phyloP scores from a whole-genome alignment of 2,329 filamentous ascomycete species.

The Fusarium sp. region DNA sequence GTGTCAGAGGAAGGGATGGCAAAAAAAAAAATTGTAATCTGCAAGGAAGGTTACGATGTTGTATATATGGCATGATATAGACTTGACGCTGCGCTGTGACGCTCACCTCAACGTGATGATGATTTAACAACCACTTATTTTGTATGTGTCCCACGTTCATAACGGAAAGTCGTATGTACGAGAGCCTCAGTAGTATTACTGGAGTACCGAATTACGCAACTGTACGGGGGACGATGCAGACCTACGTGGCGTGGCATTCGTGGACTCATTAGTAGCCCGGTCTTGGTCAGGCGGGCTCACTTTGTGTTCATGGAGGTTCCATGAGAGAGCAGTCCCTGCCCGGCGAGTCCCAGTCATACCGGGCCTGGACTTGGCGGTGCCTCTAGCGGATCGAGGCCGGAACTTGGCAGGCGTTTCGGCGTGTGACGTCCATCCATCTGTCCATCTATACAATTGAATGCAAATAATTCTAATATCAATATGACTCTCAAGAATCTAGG shows the following conservation, averaged over 20 bases:
- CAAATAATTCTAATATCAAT: background rate
- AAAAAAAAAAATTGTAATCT: constrained; percentile 5
- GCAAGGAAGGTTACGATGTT: background rate
- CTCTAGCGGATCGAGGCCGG: background rate
- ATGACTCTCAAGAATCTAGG: background rate
- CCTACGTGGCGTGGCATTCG: background rate
- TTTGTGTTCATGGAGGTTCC: background rate
- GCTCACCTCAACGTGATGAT: constrained; percentile 24
- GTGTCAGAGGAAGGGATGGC: background rate
- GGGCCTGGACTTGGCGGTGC: background rate
- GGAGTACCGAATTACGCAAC: background rate
- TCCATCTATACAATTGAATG: background rate
- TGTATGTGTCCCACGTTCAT: background rate
- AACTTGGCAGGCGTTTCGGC: background rate
- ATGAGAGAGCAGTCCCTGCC: background rate
- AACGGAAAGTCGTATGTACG: background rate
- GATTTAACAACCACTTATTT: constrained; percentile 32
- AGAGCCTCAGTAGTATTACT: constrained; percentile 13
- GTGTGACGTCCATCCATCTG: constrained; percentile 17
- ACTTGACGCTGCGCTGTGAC: constrained; percentile 12
- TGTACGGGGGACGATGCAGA: background rate
- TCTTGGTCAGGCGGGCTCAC: constrained; percentile 31
- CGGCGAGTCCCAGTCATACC: background rate
- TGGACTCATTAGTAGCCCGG: background rate
- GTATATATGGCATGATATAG: constrained; percentile 7